Evolutionary conservation across 192 early-diverging fungal genomes (phyloP), one percentile per base, ranked within the genome.

Genomic region (Coemansia furcata): DNA sequence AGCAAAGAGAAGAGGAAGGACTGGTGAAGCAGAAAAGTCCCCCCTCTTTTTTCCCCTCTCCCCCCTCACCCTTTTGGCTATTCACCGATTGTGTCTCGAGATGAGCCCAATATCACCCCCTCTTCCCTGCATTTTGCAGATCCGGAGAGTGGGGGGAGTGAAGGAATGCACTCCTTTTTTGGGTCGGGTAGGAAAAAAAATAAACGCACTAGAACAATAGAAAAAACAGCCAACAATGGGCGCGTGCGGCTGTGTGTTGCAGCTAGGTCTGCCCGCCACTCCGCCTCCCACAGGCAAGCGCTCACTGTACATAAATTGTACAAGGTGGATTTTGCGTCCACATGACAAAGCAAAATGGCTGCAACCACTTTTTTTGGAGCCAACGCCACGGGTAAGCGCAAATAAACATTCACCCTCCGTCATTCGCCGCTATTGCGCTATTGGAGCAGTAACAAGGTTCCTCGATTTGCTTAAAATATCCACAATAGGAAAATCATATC

Each of bases 61-160:
- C 9, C 17, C 58, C 35, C 36, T 60, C 58, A 19, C 58, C 35
- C 58, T 33, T 59, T 59, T 59, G 30, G 17, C n/a, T 37, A 36
- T 36, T 59, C 15, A n/a, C 39, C 26, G 33, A 59, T 59, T 33
- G 35, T 37, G 17, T 32, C 21, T 39, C 21, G 38, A 60, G 19
- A 38, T 60, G 21, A 30, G 52, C 29, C 12, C 52, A 33, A 55
- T 32, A 33, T 40, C 15, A 14, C 14, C 32, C 54, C 30, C 52
- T 12, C 29, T 57, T 12, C 58, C 58, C 58, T 60, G 58, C 58
- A 60, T 60, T 38, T 21, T 19, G 58, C 35, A 19, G 35, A 60
- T 60, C 58, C 58, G 36, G 36, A 60, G 58, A 60, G 19, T 12
- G 35, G 36, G 19, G 58, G n/a, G n/a, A 29, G 17, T 21, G 35